Conservation (phyloP, 352 stramenopile species). For the Phytophthora lateralis region DNA sequence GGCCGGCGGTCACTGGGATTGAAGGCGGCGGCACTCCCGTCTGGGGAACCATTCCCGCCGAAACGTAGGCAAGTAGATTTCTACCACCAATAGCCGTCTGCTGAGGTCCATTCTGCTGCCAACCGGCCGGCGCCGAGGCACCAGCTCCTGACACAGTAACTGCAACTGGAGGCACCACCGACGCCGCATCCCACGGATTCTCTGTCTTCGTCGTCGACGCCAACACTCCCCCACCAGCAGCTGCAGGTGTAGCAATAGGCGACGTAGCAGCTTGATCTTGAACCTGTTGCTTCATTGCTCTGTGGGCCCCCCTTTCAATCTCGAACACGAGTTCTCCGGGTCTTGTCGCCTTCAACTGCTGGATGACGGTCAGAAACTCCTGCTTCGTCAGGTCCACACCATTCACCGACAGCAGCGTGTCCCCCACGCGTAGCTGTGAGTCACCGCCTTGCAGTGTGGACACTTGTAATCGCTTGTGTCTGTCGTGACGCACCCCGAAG, state of each 20-base stretch:
- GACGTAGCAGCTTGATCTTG: not conserved
- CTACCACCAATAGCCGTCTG: not conserved
- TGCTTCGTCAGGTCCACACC: slow-evolving; percentile 51
- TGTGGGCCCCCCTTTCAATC: slow-evolving; percentile 43
- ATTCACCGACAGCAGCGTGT: slow-evolving; percentile 77
- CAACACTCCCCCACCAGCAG: not conserved
- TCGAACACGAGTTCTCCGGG: slow-evolving; percentile 62
- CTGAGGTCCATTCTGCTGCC: slow-evolving; percentile 7
- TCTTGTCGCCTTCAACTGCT: slow-evolving; percentile 59
- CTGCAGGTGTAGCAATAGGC: not conserved
- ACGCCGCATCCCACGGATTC: not conserved
- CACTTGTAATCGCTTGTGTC: slow-evolving; percentile 54
- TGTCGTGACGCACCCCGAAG: slow-evolving; percentile 75
- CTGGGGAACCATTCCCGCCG: not conserved
- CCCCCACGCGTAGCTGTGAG: slow-evolving; percentile 54
- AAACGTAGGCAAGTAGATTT: not conserved
- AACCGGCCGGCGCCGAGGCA: not conserved
- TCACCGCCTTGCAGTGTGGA: slow-evolving; percentile 54
- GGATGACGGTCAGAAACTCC: slow-evolving; percentile 60
- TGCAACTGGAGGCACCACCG: not conserved
- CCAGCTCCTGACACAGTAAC: not conserved
- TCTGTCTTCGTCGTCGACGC: not conserved
- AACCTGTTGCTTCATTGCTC: not conserved
- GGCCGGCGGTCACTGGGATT: slow-evolving; percentile 1
- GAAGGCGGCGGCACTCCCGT: slow-evolving; percentile 12